phyloP scores from a whole-genome alignment of 345 rosid genomes.

The Cardiospermum halicacabum region DNA sequence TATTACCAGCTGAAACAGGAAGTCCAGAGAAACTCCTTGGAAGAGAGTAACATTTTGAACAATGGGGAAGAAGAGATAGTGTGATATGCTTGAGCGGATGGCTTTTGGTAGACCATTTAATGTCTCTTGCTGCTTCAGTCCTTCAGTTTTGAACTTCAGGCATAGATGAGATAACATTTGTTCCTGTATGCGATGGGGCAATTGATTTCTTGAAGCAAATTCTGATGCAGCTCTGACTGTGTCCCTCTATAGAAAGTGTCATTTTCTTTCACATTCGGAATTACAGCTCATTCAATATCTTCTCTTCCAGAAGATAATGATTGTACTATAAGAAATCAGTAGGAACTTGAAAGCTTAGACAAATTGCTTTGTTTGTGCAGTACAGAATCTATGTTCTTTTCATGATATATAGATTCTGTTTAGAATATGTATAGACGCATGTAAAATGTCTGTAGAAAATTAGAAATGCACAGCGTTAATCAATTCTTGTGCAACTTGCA shows the following conservation, averaged over 20 bases:
- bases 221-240: slow-evolving; percentile 80
- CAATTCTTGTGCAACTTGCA: no score
- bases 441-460: no score
- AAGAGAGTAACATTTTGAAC: slow-evolving; percentile 60
- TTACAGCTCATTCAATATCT: slow-evolving; percentile 1
- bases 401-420: neutral
- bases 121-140: slow-evolving; percentile 89
- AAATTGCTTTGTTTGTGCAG: neutral
- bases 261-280: slow-evolving; percentile 17
- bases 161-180: slow-evolving; percentile 89
- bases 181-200: slow-evolving; percentile 70
- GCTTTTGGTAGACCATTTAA: slow-evolving; percentile 83
- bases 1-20: slow-evolving; percentile 87
- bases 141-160: slow-evolving; percentile 86
- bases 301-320: slow-evolving; percentile 9
- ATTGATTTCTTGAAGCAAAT: slow-evolving; percentile 77
- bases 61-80: slow-evolving; percentile 67
- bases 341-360: slow-evolving; percentile 2
- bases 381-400: neutral
- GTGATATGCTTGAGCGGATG: slow-evolving; percentile 81
- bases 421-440: neutral
- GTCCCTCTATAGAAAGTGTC: slow-evolving; percentile 58
- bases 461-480: no score
- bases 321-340: neutral
- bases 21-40: slow-evolving; percentile 77